These are phyloP conservation scores for Kwoniella sp. DNA, from an alignment of 768 basidiomycete species.

Conservation along the genomic window DNA sequence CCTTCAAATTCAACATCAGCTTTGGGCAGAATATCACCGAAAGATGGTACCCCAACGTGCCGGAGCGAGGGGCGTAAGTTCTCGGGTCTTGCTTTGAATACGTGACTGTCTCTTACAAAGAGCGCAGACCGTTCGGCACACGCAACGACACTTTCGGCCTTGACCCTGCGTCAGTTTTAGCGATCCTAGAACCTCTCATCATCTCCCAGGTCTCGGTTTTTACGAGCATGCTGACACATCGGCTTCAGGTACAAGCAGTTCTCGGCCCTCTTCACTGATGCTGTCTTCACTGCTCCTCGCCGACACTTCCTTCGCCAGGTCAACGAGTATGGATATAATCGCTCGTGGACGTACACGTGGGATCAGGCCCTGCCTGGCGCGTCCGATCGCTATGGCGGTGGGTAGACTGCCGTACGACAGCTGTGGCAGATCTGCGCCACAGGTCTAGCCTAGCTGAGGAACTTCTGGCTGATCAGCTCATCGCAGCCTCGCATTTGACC, in stretches of 20 bases:
- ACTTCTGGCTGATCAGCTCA: background rate
- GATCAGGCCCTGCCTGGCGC: slow-evolving; percentile 7
- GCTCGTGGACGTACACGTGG: slow-evolving; percentile 45
- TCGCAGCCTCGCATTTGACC: background rate
- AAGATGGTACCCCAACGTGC: slow-evolving; percentile 2
- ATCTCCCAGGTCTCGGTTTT: background rate
- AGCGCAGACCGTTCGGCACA: slow-evolving; percentile 37
- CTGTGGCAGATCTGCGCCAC: background rate
- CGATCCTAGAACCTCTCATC: no score
- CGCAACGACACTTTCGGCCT: slow-evolving; percentile 45
- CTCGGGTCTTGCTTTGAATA: background rate
- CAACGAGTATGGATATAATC: slow-evolving; percentile 18
- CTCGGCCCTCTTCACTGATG: slow-evolving; percentile 38
- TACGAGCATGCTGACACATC: background rate
- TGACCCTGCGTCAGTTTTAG: slow-evolving; percentile 17
- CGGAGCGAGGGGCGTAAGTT: slow-evolving; percentile 7
- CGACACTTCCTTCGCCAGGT: slow-evolving; percentile 38
- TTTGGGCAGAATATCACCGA: slow-evolving; percentile 4
- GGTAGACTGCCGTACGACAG: background rate
- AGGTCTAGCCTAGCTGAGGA: background rate
- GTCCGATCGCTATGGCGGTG: slow-evolving; percentile 3
- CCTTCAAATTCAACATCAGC: background rate
- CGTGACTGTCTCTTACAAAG: no score
- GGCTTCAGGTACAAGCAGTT: slow-evolving; percentile 32
- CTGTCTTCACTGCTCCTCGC: slow-evolving; percentile 32